These are phyloP conservation scores for Arthrocladium fulminans DNA, from an alignment of 2,329 filamentous ascomycete genomes.

Conservation along the genomic window DNA sequence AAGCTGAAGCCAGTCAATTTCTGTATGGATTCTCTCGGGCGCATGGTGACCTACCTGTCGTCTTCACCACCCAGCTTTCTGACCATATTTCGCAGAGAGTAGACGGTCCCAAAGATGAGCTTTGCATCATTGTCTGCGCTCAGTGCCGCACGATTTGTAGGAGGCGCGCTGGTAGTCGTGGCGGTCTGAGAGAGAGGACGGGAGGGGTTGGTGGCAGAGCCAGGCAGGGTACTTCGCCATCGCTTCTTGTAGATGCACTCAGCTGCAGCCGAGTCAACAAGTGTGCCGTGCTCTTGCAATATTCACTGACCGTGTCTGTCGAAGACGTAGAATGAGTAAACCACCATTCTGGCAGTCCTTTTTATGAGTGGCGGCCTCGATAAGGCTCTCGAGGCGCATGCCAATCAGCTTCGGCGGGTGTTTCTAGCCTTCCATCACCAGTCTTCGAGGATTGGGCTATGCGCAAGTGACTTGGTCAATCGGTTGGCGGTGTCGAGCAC, in stretches of 20 bases:
- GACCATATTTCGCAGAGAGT: conserved; percentile 92
- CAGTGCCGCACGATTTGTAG: conserved; percentile 32
- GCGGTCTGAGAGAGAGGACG: conserved; percentile 43
- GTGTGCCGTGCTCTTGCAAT: conserved; percentile 2
- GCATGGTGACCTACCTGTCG: conserved; percentile 48
- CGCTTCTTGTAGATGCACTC: conserved; percentile 93
- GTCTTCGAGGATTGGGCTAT: too few species aligned
- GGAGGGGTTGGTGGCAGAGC: conserved; percentile 38
- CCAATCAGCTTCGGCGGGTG: too few species aligned
- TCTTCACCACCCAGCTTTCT: conserved; percentile 89
- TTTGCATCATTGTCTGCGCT: conserved; percentile 78
- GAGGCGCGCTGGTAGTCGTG: conserved; percentile 33
- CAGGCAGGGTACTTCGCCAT: conserved; percentile 56
- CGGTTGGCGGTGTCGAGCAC: too few species aligned
- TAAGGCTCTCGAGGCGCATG: too few species aligned
- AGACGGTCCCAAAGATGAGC: conserved; percentile 93
- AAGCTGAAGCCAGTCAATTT: conserved; percentile 49
- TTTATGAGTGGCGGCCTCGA: too few species aligned
- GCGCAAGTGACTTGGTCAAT: too few species aligned
- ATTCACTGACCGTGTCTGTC: conserved; percentile 76
- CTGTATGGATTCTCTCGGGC: conserved; percentile 11
- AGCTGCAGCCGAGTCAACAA: conserved; percentile 45
- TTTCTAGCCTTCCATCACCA: too few species aligned
- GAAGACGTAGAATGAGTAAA: conserved; percentile 98
- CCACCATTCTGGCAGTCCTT: conserved; percentile 56